Base-by-base conservation (phyloP, 73 alveolate species). In the Tetrahymena borealis region DNA sequence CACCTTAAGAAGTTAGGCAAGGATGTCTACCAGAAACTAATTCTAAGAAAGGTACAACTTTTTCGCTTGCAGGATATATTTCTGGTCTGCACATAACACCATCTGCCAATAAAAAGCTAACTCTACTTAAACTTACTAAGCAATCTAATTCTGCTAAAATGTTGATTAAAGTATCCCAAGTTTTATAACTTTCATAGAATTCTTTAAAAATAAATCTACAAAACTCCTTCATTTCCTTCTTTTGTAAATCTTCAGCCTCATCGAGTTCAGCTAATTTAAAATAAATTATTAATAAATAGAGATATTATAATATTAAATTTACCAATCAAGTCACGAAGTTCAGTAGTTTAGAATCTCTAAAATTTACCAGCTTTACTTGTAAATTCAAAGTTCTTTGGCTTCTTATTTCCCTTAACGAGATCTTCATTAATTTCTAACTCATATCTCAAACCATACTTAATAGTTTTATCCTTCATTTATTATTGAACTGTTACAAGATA, bases 331-430 rank as follows among this genome's bases (percentile, higher is more conserved):
- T 85, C 94, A 79, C 94, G 91, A 9, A 96, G 33, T 42, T 92
- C 92, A 20, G 91, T 79, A 24, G 97, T 97, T 20, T 78, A 92
- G 78, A 94, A 96, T 91, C 97, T 95, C 38, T 94, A 78, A 78
- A 32, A 96, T 78, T 95, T 96, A 15, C 91, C 90, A 41, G 97
- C 94, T 78, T 96, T 90, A 11, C 97, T 94, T 1, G 99, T 96
- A 91, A 96, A 95, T 36, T 97, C 99, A 91, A 96, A 97, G 41
- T 97, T 96, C 10, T 78, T 90, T 40, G 99, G 99, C 90, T 95
- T 96, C 40, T 94, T 93, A 16, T 92, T 93, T 37, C 96, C 97
- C 77, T 94, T 91, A 7, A 96, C 97, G 13, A 90, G 85, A 16
- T 91, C 96, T 20, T 90, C 93, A 15, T 98, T 98, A 35, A 97